Conservation (phyloP, 768 basidiomycete genomes). For the Collybia sordida region DNA sequence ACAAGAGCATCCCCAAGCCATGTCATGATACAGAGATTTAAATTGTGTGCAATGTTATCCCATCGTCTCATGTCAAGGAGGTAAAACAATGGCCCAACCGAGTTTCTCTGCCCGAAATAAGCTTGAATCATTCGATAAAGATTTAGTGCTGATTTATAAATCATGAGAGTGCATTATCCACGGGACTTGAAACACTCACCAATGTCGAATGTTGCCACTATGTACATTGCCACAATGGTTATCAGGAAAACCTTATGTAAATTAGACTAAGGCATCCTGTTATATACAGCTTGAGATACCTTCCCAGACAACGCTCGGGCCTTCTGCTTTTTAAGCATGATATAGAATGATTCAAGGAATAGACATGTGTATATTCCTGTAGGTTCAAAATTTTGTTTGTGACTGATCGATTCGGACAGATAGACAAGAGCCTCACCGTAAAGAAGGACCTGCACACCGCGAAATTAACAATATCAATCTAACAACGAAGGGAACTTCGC, state of each 20-base stretch:
- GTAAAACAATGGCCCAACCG: conserved; percentile 14
- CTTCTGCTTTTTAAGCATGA: conserved; percentile 14
- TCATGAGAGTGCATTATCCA: neutral
- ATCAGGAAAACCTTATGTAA: conserved; percentile 24
- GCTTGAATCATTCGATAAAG: conserved; percentile 23
- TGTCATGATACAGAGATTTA: conserved; percentile 21
- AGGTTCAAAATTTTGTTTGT: neutral
- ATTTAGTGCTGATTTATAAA: conserved; percentile 2
- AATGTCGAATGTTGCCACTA: conserved; percentile 21
- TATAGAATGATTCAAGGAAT: conserved; percentile 16
- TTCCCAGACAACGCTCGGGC: conserved; percentile 8
- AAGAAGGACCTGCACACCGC: too few relatives aligned
- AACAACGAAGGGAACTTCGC: too few relatives aligned
- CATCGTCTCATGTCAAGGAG: conserved; percentile 22
- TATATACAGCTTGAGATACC: neutral
- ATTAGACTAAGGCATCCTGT: neutral
- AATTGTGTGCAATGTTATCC: conserved; percentile 22
- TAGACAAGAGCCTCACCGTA: too few relatives aligned
- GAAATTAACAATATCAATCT: too few relatives aligned
- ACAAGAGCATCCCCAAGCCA: conserved; percentile 28
- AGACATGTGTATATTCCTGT: conserved; percentile 18
- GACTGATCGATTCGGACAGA: neutral
- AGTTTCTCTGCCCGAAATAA: conserved; percentile 17
- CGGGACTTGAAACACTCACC: conserved; percentile 9
- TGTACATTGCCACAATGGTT: conserved; percentile 22